Percentiles rank a stretch among this genome's conserved stretches.
phyloP scores from a whole-genome alignment of 2,329 filamentous ascomycete genomes.

The Raffaelea albimanens region DNA sequence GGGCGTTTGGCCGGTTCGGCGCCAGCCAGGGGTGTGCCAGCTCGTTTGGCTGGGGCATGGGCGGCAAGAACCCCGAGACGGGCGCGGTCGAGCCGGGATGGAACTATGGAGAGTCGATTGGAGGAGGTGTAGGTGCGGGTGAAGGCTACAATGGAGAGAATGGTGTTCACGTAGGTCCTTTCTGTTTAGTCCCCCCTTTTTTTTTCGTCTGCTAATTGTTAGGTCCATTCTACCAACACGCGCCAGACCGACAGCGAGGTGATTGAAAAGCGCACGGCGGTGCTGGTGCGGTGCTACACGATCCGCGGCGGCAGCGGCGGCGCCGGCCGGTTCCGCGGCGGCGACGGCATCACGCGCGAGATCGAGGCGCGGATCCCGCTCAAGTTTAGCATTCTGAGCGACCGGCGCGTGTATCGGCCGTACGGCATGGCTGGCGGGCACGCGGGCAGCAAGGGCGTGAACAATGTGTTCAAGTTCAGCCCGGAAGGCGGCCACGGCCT shows the following conservation, averaged over 20 bases:
- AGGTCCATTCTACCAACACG: slow-evolving; percentile 70
- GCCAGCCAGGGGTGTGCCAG: slow-evolving; percentile 74
- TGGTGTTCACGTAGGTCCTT: slow-evolving; percentile 63
- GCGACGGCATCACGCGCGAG: slow-evolving; percentile 65
- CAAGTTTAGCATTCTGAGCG: slow-evolving; percentile 67
- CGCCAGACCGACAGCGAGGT: slow-evolving; percentile 72
- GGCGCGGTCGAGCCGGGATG: slow-evolving; percentile 53
- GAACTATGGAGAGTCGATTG: slow-evolving; percentile 80
- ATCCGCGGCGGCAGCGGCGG: slow-evolving; percentile 56
- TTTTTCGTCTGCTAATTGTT: neutral
- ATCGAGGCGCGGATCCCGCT: slow-evolving; percentile 73
- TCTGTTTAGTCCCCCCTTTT: neutral
- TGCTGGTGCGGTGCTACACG: slow-evolving; percentile 59
- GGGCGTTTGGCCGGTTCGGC: slow-evolving; percentile 43
- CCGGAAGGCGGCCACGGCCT: slow-evolving; percentile 54
- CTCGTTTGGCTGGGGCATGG: slow-evolving; percentile 75
- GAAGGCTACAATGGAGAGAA: slow-evolving; percentile 61
- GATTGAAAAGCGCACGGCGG: slow-evolving; percentile 67
- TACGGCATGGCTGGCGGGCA: slow-evolving; percentile 78
- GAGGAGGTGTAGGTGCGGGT: slow-evolving; percentile 65
- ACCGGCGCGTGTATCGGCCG: slow-evolving; percentile 64
- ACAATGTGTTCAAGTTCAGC: slow-evolving; percentile 42
- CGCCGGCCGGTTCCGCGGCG: slow-evolving; percentile 53
- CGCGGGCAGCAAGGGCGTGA: slow-evolving; percentile 68
- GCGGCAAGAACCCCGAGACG: slow-evolving; percentile 50